phyloP scores from a whole-genome alignment of 2,329 filamentous ascomycete genomes.

The Alternaria sp. region DNA sequence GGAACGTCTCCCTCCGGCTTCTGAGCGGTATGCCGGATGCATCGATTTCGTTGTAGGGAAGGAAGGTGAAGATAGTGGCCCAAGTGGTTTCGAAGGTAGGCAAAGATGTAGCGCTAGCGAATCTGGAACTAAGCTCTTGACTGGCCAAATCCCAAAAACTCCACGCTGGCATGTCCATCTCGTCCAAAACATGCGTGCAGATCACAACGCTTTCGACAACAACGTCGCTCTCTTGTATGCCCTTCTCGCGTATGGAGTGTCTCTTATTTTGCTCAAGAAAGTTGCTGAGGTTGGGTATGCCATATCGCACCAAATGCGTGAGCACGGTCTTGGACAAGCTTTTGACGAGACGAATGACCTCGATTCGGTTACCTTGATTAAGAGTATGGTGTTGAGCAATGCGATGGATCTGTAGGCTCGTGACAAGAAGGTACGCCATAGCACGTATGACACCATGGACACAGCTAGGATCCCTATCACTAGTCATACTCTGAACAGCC shows the following conservation, averaged over 20 bases:
- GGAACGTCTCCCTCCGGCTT: constrained; percentile 52
- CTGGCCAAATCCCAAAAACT: constrained; percentile 58
- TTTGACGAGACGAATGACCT: constrained; percentile 46
- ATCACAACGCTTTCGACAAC: constrained; percentile 59
- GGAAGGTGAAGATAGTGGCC: constrained; percentile 60
- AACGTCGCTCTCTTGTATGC: constrained; percentile 57
- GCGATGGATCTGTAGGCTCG: constrained; percentile 41
- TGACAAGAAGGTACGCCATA: constrained; percentile 43
- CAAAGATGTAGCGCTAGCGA: constrained; percentile 36
- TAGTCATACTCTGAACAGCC: constrained; percentile 23
- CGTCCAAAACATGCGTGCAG: constrained; percentile 55
- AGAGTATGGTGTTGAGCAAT: constrained; percentile 44
- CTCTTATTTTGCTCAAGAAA: constrained; percentile 59
- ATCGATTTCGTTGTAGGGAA: constrained; percentile 65
- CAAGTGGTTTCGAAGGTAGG: constrained; percentile 50
- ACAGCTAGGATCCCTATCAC: background rate
- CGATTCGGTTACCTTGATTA: constrained; percentile 16
- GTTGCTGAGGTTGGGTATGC: constrained; percentile 50
- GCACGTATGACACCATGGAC: constrained; percentile 20
- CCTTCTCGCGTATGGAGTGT: constrained; percentile 55
- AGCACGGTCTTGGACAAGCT: constrained; percentile 51
- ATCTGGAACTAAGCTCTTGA: constrained; percentile 37
- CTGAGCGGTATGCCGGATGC: constrained; percentile 56
- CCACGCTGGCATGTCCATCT: constrained; percentile 37
- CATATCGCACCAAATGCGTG: constrained; percentile 42